Evolutionary conservation across 805 yeast species (phyloP).

Genomic region (Barnettozyma pratensis): DNA sequence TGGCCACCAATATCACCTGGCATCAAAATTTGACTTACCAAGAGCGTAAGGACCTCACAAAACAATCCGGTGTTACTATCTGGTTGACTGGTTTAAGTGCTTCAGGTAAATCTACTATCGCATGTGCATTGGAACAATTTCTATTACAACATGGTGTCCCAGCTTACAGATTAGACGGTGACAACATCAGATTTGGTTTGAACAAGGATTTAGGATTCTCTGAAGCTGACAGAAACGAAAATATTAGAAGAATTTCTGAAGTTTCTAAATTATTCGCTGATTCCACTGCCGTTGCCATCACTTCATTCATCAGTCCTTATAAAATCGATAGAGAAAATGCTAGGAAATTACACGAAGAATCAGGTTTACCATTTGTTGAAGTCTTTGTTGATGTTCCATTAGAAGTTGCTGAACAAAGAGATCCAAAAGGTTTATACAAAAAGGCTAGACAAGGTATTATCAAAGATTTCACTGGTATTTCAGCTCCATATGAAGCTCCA

Average conservation of each 20-base stretch:
- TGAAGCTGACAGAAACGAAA: conserved; percentile 89
- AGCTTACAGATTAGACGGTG: conserved; percentile 90
- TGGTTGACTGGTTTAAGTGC: conserved; percentile 97
- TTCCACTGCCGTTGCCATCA: conserved; percentile 79
- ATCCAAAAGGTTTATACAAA: conserved; percentile 94
- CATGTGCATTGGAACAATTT: conserved; percentile 87
- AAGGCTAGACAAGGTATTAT: conserved; percentile 95
- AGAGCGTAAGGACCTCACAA: conserved; percentile 67
- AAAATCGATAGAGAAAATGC: conserved; percentile 79
- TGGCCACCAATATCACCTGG: conserved; percentile 98
- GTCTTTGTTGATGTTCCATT: conserved; percentile 91
- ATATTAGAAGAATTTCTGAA: conserved; percentile 91
- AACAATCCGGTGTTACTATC: conserved; percentile 83
- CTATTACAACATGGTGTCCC: conserved; percentile 63
- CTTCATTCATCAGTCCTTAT: conserved; percentile 93
- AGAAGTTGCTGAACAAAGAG: conserved; percentile 93
- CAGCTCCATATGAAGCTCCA: conserved; percentile 96
- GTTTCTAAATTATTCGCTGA: conserved; percentile 93
- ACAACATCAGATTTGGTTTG: conserved; percentile 89
- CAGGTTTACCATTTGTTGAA: conserved; percentile 79
- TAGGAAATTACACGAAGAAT: conserved; percentile 73
- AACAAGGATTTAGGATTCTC: conserved; percentile 93
- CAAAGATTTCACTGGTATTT: conserved; percentile 91
- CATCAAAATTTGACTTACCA: conserved; percentile 82
- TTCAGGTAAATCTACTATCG: conserved; percentile 88